Evolutionary conservation across 805 yeast species (phyloP).

Genomic region (Ogataea allantospora): DNA sequence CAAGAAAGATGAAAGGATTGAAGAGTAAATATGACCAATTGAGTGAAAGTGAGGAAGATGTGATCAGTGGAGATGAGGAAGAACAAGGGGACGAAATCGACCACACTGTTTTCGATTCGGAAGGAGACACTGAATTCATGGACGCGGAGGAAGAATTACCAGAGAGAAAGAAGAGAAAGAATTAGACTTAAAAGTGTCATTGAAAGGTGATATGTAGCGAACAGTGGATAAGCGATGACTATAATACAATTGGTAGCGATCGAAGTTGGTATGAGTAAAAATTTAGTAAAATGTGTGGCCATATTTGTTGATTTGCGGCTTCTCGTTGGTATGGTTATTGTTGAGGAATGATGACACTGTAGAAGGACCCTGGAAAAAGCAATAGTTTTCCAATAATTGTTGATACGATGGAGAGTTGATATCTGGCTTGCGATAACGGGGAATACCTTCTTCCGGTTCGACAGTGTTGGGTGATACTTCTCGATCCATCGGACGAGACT

Average conservation of each 20-base stretch:
- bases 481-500: conserved; percentile 2
- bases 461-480: conserved; percentile 10
- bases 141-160: conserved; percentile 29
- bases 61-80: conserved; percentile 37
- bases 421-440: conserved; percentile 28
- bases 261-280: not conserved
- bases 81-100: conserved; percentile 18
- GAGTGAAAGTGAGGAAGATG: conserved; percentile 51
- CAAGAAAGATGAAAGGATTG: conserved; percentile 98
- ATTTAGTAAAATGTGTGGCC: conserved; percentile 25
- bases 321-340: conserved; percentile 15
- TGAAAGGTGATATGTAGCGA: conserved; percentile 9
- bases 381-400: conserved; percentile 56
- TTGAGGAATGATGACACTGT: conserved; percentile 34
- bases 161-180: conserved; percentile 27
- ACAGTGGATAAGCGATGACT: conserved; percentile 8
- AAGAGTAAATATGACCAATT: conserved; percentile 81
- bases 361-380: conserved; percentile 50
- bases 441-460: not conserved
- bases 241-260: conserved; percentile 4
- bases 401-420: conserved; percentile 54
- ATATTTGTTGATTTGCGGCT: conserved; percentile 16
- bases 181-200: conserved; percentile 9
- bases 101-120: conserved; percentile 17
- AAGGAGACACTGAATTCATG: conserved; percentile 23